Evolutionary conservation across 495 filamentous ascomycete genomes (phyloP), one percentile per base, ranked within the genome.

Genomic region (Xylaria grammica): DNA sequence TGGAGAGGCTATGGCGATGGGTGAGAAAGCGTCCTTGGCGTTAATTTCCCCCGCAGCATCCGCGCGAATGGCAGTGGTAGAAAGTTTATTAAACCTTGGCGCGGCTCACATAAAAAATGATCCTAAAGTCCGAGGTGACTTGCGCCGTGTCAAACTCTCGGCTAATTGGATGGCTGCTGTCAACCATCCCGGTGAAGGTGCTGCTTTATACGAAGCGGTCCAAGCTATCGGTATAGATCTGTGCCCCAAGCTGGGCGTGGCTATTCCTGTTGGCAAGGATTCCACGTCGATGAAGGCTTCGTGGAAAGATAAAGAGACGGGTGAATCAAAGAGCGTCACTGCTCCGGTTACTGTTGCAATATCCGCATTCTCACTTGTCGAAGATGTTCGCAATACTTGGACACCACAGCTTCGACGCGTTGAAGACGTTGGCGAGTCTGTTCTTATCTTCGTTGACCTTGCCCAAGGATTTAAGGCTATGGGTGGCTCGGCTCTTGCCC

Each of bases 91-190:
- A 86, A 99, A 99, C 72, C 78, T 98, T 53, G 91, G 89, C 19
- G 94, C 95, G 32, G 91, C 95, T 2, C 89, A 96, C 70, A 81
- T 96, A 53, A 84, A 89, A 67, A 64, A 64, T 34, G 62, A 64
- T 38, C 44, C 62, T 3, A 64, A 58, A 22, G 53, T 64, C 30
- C 42, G 62, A 15, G 90, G 89, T 54, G 86, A 90, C 32, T 78
- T 98, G 46, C 84, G 84, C 65, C 85, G 90, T 32, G 87, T 98
- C 15, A 89, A 93, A 71, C 83, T 98, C 15, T 97, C 93, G 2
- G 95, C 96, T 11, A 98, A 99, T 77, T 99, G 95, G 95, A 99
- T 98, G 96, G 92, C 93, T 1, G 93, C 95, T 9, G 91, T 92
- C 62, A 94, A 88, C 72, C 94, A 97, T 75, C 90, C 91, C 15